Base-by-base conservation (phyloP, 805 yeast genomes). In the Lipomyces sp. region DNA sequence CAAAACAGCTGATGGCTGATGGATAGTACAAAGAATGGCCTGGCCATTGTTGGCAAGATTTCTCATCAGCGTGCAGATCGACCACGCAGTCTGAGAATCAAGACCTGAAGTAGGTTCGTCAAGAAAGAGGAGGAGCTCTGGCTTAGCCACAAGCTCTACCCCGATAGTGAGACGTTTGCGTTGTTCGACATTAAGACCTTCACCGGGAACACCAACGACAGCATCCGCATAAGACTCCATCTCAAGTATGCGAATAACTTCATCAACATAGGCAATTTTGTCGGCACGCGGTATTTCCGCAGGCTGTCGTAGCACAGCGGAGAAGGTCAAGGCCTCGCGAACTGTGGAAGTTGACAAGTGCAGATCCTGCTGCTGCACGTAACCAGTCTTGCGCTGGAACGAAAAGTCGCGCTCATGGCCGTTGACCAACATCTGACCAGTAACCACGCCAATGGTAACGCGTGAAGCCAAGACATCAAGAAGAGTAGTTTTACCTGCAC, bases 281-380 rank as follows among this genome's bases (percentile, higher is more conserved):
- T 89, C 93, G 56, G 77, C 75, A 55, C 80, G 79, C 2, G 90
- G 82, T 37, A 83, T 85, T 54, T 78, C 72, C 10, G 79, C 76
- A 11, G 92, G 90, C 77, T 87, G 92, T 79, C 95, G 86, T 73
- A 89, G 80, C 67, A 85, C 80, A 33, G 94, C 94, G 59, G 92
- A 85, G 77, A 89, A 90, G 60, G 82, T 80, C 68, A 89, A 81
- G 5, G 94, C 87, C 77, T 89, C 95, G 72, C 92, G 84, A 18
- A 89, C 94, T 53, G 94, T 87, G 24, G 87, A 80, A 45, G 87
- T 84, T 33, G 85, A 82, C 75, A 89, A 79, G 77, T 89, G 95
- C 70, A 89, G 79, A 82, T 89, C 94, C 75, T 89, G 92, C 77
- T 89, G 95, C 77, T 89, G 92, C 54, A 88, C 92, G 76, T 88